phyloP scores from a whole-genome alignment of 139 green algal species.

The Coccomyxa sp. region DNA sequence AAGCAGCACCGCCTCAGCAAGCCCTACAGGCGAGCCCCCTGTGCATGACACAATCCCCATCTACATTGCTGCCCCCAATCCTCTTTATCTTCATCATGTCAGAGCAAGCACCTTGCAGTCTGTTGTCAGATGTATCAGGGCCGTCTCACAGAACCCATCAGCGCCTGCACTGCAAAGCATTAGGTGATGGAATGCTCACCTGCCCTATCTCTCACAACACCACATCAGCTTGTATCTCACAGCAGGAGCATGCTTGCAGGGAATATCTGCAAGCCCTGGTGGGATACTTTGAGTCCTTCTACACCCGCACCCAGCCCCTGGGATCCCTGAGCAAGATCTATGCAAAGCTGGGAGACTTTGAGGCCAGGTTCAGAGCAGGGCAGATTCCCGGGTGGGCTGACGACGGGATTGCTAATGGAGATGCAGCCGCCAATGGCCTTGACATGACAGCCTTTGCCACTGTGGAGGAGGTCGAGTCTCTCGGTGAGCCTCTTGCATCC shows the following conservation, averaged over 20 bases:
- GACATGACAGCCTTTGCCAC: conserved; percentile 82
- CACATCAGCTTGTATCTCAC: too few relatives aligned
- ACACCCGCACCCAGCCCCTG: conserved; percentile 87
- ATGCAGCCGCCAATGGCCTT: conserved; percentile 16
- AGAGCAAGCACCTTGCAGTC: too few relatives aligned
- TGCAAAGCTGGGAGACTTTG: conserved; percentile 67
- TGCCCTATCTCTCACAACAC: too few relatives aligned
- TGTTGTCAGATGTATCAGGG: too few relatives aligned
- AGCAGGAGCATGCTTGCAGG: too few relatives aligned
- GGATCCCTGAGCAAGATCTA: conserved; percentile 11
- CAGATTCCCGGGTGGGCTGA: conserved; percentile 71
- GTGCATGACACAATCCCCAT: too few relatives aligned
- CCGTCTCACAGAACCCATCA: too few relatives aligned
- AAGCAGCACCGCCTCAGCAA: conserved; percentile 29
- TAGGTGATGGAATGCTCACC: too few relatives aligned
- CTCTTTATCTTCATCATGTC: too few relatives aligned
- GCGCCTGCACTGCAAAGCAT: too few relatives aligned
- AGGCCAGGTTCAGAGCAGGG: conserved; percentile 59
- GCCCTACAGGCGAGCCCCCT: conserved; percentile 66
- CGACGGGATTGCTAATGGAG: conserved; percentile 9
- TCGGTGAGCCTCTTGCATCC: conserved; percentile 48
- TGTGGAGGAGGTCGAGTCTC: conserved; percentile 74
- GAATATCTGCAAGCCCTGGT: conserved; percentile 65
- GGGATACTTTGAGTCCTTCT: conserved; percentile 86
- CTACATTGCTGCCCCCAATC: too few relatives aligned